Base-by-base conservation (phyloP, 306 rosid species). In the Biancaea sappan region DNA sequence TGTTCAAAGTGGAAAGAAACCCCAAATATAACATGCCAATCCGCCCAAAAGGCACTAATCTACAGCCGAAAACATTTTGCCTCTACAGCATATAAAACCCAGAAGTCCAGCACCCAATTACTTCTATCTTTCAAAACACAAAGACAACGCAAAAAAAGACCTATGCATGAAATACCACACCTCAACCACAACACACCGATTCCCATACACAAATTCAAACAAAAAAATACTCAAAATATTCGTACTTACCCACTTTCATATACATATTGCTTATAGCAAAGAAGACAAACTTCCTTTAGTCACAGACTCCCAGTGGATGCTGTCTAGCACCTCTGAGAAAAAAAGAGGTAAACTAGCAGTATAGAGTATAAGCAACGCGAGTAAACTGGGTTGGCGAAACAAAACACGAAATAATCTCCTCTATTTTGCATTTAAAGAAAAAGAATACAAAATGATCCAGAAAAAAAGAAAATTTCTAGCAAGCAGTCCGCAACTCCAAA, bases 301-400 rank as follows among this genome's bases (percentile, higher is more conserved):
- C 84, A n/a, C n/a, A n/a, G n/a, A n/a, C n/a, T n/a, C 84, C 78
- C 64, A 21, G 0, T 53, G 43, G 25, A 28, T 3, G 65, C 78
- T 41, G 48, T 69, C 51, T 51, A 28, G 29, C 71, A 80, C n/a
- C n/a, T n/a, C n/a, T 77, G 72, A 16, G n/a, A 57, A 56, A 32
- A 25, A 41, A 74, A 69, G 8, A 63, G 62, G 28, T 38, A 26
- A 60, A 64, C 29, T 6, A 34, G 41, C 48, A 28, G 37, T 18
- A 35, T 38, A 41, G 57, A 59, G 69, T 70, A 52, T 9, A 62
- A 41, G 37, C 75, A 62, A 69, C 21, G 22, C 58, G 12, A 51
- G 54, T 16, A 22, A 19, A 4, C 15, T 9, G 14, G 75, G 13
- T 24, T 24, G 9, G 16, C 24, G 28, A 69, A 32, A 8, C 13